Percentiles rank a stretch among this genome's conserved stretches.
Conservation (phyloP, 768 basidiomycete genomes). For the Scleroderma bovista region DNA sequence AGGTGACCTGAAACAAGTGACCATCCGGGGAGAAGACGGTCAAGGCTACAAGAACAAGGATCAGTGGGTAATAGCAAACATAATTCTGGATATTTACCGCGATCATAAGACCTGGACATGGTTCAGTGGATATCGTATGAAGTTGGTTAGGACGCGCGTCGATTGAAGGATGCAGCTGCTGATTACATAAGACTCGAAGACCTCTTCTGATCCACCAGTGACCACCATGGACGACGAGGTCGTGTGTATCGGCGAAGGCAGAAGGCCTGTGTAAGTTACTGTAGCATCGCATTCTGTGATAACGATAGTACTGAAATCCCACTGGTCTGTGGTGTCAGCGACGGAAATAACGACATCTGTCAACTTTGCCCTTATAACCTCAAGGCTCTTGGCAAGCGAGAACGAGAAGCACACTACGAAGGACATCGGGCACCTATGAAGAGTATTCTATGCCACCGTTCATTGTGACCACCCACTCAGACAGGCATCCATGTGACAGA, state of each 20-base stretch:
- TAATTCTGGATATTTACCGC: conserved; percentile 57
- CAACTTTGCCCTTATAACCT: conserved; percentile 47
- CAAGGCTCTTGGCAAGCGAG: conserved; percentile 24
- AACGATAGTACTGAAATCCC: too few relatives aligned
- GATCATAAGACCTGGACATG: conserved; percentile 96
- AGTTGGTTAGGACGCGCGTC: conserved; percentile 46
- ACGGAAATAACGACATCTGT: conserved; percentile 33
- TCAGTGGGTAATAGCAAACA: not conserved
- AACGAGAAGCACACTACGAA: conserved; percentile 54
- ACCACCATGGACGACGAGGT: too few relatives aligned
- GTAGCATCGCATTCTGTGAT: not conserved
- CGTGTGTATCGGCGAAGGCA: conserved; percentile 14
- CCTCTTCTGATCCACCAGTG: too few relatives aligned
- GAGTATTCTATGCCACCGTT: conserved; percentile 4
- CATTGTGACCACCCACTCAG: not conserved
- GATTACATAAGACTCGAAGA: conserved; percentile 21
- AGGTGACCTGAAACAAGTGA: conserved; percentile 88
- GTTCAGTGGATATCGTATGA: conserved; percentile 1
- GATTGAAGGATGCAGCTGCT: conserved; percentile 21
- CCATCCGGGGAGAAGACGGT: conserved; percentile 99
- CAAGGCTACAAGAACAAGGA: conserved; percentile 51
- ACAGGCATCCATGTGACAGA: conserved; percentile 10
- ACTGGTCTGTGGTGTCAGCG: conserved; percentile 2
- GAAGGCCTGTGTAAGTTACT: conserved; percentile 8
- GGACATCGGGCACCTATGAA: conserved; percentile 33